phyloP scores from a whole-genome alignment of 2,329 filamentous ascomycete genomes.

The Acrocalymma vagum region DNA sequence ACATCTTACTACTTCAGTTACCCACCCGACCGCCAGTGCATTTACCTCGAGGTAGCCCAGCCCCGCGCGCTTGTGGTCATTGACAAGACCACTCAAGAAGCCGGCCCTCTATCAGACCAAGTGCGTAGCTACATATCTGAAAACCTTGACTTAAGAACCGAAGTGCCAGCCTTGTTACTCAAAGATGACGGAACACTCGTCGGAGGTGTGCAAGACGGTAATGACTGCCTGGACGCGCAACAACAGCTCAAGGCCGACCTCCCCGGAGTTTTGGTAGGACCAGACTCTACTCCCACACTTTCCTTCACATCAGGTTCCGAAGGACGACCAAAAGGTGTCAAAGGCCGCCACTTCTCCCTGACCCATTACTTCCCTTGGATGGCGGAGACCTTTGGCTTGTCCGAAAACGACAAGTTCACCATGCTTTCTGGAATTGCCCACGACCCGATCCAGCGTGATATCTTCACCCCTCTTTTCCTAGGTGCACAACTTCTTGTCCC shows the following conservation, averaged over 20 bases:
- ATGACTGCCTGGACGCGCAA: slow-evolving; percentile 71
- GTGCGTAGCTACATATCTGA: slow-evolving; percentile 75
- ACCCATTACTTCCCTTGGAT: slow-evolving; percentile 94
- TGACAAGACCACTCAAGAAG: slow-evolving; percentile 73
- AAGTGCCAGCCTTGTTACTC: slow-evolving; percentile 77
- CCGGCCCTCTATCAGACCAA: slow-evolving; percentile 67
- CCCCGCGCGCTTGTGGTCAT: slow-evolving; percentile 79
- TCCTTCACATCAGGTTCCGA: slow-evolving; percentile 71
- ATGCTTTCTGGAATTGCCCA: slow-evolving; percentile 87
- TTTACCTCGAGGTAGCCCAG: slow-evolving; percentile 82
- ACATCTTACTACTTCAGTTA: slow-evolving; percentile 61
- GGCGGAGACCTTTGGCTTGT: slow-evolving; percentile 80
- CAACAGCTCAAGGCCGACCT: slow-evolving; percentile 62
- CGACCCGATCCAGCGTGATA: slow-evolving; percentile 72
- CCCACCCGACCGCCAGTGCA: slow-evolving; percentile 80
- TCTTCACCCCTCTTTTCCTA: slow-evolving; percentile 89
- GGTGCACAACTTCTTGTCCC: slow-evolving; percentile 83
- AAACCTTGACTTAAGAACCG: slow-evolving; percentile 75
- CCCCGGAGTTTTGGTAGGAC: slow-evolving; percentile 81
- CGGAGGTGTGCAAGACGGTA: slow-evolving; percentile 72
- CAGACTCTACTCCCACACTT: slow-evolving; percentile 82
- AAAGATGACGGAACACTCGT: slow-evolving; percentile 73
- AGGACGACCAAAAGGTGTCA: slow-evolving; percentile 85
- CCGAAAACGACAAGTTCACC: slow-evolving; percentile 77
- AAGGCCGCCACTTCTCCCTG: slow-evolving; percentile 85